Base-by-base conservation (phyloP, 331 rosid species). In the Stylosanthes scabra region DNA sequence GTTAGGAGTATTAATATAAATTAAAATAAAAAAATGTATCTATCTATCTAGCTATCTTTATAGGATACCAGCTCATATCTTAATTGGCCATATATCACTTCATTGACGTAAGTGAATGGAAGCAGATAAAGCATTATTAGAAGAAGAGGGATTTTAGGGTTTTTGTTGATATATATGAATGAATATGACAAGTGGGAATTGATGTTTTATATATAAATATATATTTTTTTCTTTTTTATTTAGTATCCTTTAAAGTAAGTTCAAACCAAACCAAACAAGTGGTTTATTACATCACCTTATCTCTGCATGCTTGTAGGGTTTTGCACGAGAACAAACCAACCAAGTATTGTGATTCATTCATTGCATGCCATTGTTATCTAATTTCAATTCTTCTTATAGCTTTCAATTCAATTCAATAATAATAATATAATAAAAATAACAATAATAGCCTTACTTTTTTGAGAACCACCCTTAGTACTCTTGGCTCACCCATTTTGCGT, bases 261-360 rank as follows among this genome's bases (percentile, higher is more conserved):
- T 31, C 5, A 31, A 31, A 31, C 37, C 37, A 31, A 28, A 49
- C 58, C 8, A 59, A 50, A 45, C 15, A 66, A 84, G 85, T 84
- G 88, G 39, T 72, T 58, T 5, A 71, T 77, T 80, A 54, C 83
- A 74, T 84, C 87, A 76, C 25, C 80, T 80, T 69, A 77, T 80
- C 84, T 28, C 39, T 15, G 64, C 40, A 25, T 57, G 50, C 11
- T 72, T 50, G 66, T 28, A 69, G 9, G 25, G 46, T 46, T 29
- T 37, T 0, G 51, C 62, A 62, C 39, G 59, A 25, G 68, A 72
- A 61, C 64, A 58, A 78, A 61, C 78, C 28, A 71, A 63, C 52
- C 71, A 54, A n/a, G 68, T 40, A 28, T 68, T 74, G 72, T 69
- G 70, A 68, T 44, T 61, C 31, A 68, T 44, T 61, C 31, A 44